Percentiles rank a stretch among this genome's conserved stretches.
These are phyloP conservation scores for Aureobasidium sp. DNA, from an alignment of 2,329 filamentous ascomycete species.

Conservation along the genomic window DNA sequence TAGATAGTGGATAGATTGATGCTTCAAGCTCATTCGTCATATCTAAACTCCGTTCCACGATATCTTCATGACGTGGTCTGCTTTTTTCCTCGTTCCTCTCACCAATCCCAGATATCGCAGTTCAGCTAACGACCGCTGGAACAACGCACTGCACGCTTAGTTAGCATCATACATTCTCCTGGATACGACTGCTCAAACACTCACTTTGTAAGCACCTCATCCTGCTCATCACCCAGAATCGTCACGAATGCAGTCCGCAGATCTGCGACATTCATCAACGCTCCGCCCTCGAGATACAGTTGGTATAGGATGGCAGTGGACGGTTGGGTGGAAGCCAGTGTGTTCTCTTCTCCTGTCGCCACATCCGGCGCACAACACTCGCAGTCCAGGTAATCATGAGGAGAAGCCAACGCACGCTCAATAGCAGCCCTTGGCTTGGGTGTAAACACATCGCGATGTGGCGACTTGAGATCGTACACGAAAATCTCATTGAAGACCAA, in stretches of 20 bases:
- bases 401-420: slow-evolving; percentile 63
- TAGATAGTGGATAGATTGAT: not conserved
- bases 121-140: slow-evolving; percentile 81
- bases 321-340: slow-evolving; percentile 56
- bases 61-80: slow-evolving; percentile 83
- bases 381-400: slow-evolving; percentile 72
- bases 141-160: slow-evolving; percentile 50
- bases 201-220: slow-evolving; percentile 34
- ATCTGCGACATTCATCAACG: slow-evolving; percentile 71
- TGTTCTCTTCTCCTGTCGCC: slow-evolving; percentile 32
- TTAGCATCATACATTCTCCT: not conserved
- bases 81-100: slow-evolving; percentile 83
- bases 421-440: slow-evolving; percentile 64
- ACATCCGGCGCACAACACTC: slow-evolving; percentile 51
- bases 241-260: slow-evolving; percentile 70
- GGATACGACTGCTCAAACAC: too few relatives aligned
- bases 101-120: slow-evolving; percentile 79
- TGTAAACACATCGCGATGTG: slow-evolving; percentile 66
- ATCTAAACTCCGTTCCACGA: slow-evolving; percentile 64
- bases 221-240: slow-evolving; percentile 46
- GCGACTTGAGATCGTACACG: slow-evolving; percentile 65
- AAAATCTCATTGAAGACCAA: slow-evolving; percentile 64
- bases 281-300: slow-evolving; percentile 69
- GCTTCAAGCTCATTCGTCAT: not conserved
- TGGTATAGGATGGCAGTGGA: slow-evolving; percentile 69